Base-by-base conservation (phyloP, 2,329 filamentous ascomycete genomes). In the Fusarium dlaminii region DNA sequence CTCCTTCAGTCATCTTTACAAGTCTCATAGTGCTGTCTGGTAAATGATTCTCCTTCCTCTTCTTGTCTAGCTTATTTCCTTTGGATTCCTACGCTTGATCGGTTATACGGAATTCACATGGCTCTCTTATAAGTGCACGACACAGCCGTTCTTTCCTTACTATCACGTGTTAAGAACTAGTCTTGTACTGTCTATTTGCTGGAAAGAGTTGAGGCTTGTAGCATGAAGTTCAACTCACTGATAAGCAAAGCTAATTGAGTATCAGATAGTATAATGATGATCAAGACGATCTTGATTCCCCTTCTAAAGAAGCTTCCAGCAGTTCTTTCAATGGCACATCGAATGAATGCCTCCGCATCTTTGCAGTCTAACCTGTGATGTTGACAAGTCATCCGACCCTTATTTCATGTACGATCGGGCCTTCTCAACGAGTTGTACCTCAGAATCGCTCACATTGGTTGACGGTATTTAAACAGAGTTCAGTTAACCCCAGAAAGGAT, bases 181-280 rank as follows among this genome's bases (percentile, higher is more conserved):
- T 13, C 2, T 4, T 14, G 8, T 17, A 17, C n/a, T 24, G 22
- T 24, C 14, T 5, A 9, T 24, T 29, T n/a, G 11, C 13, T 29
- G 1, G 14, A 18, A 3, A 15, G 7, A 15, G 3, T 24, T 52
- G 9, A 51, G 1, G 12, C 14, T 8, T 24, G 1, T 34, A 14
- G 8, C n/a, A 24, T 3, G 4, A 10, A 10, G 17, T n/a, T 6
- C 17, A 11, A 20, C 17, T 20, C 0, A 20, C n/a, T n/a, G n/a
- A n/a, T n/a, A 34, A 27, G 12, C 17, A 6, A 5, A 8, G 4
- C 0, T 0, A 52, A 4, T 24, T 6, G 0, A 24, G 6, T 34
- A 6, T 2, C 20, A 4, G 30, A n/a, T 20, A 15, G 2, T 36
- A 9, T 10, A 0, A 4, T 8, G 2, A 34, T 49, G 8, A 7